These are phyloP conservation scores for Comarum palustre DNA, from an alignment of 306 rosid genomes.

Conservation along the genomic window DNA sequence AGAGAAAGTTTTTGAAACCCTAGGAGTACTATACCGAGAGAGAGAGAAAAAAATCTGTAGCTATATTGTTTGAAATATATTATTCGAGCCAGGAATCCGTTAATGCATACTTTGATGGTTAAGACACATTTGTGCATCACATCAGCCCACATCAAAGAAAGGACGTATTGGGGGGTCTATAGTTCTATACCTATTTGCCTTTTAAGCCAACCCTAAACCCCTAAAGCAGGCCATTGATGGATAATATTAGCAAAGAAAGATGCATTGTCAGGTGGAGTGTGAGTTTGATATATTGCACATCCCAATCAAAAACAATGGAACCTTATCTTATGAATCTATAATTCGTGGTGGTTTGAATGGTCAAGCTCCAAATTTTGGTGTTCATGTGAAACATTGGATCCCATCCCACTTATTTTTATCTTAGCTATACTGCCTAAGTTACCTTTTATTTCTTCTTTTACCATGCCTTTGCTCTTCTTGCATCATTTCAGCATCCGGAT, in stretches of 20 bases:
- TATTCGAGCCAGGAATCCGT: not conserved
- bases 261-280: constrained; percentile 35
- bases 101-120: constrained; percentile 31
- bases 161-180: constrained; percentile 40
- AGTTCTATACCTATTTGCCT: constrained; percentile 37
- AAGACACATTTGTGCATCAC: constrained; percentile 41
- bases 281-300: constrained; percentile 7
- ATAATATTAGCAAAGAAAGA: constrained; percentile 18
- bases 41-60: too few species aligned
- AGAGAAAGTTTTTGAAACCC: too few species aligned
- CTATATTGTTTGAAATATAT: too few species aligned
- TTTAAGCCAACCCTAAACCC: constrained; percentile 26
- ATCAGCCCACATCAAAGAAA: constrained; percentile 65
- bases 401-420: constrained; percentile 27
- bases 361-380: constrained; percentile 73
- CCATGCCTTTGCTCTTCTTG: not conserved
- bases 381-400: constrained; percentile 58
- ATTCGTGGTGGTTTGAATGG: constrained; percentile 60
- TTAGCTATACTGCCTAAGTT: not conserved
- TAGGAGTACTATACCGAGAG: too few species aligned
- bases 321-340: constrained; percentile 28
- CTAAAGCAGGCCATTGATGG: constrained; percentile 43
- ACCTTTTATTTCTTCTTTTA: not conserved
- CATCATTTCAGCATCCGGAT: not conserved
- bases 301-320: constrained; percentile 33